A percentile compares a stretch with the other conserved stretches of the same genome.
Conservation (phyloP, 768 basidiomycete genomes). For the Tephrocybe sp. region DNA sequence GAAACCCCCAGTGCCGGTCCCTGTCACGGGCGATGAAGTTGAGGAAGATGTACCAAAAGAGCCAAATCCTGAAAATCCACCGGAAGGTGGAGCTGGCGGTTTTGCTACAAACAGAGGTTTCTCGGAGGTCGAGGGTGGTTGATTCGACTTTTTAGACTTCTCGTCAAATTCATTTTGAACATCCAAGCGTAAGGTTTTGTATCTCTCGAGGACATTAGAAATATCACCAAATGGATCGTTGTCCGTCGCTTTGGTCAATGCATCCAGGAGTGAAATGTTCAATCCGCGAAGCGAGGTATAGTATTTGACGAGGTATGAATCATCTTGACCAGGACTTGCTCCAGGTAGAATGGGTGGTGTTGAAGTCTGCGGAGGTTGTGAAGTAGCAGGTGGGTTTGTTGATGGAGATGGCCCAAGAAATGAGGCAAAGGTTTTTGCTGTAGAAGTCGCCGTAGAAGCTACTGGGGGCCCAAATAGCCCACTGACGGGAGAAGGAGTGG, state of each 20-base stretch:
- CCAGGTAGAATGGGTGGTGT: constrained; percentile 10
- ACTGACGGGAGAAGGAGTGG: not conserved
- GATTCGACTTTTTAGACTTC: constrained; percentile 10
- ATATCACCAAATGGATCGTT: constrained; percentile 72
- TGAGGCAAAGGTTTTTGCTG: constrained; percentile 53
- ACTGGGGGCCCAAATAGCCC: constrained; percentile 19
- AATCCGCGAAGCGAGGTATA: constrained; percentile 73
- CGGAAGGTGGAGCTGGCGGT: constrained; percentile 18
- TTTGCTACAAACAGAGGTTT: constrained; percentile 25
- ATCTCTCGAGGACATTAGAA: constrained; percentile 50
- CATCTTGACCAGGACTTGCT: constrained; percentile 20
- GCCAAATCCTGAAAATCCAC: constrained; percentile 23
- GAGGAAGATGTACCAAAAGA: constrained; percentile 22
- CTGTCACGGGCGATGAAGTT: not conserved
- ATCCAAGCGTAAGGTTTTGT: constrained; percentile 51
- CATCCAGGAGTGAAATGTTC: constrained; percentile 62
- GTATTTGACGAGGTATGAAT: constrained; percentile 45
- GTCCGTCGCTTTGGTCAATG: constrained; percentile 55
- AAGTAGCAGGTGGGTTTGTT: constrained; percentile 1
- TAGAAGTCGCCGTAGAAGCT: constrained; percentile 36
- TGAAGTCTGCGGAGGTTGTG: not conserved
- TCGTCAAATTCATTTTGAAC: constrained; percentile 57
- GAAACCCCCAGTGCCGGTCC: constrained; percentile 1
- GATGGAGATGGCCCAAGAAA: constrained; percentile 27
- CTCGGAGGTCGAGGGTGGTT: constrained; percentile 8